phyloP scores from a whole-genome alignment of 257 asterid genomes.

The Solanum commersonii region DNA sequence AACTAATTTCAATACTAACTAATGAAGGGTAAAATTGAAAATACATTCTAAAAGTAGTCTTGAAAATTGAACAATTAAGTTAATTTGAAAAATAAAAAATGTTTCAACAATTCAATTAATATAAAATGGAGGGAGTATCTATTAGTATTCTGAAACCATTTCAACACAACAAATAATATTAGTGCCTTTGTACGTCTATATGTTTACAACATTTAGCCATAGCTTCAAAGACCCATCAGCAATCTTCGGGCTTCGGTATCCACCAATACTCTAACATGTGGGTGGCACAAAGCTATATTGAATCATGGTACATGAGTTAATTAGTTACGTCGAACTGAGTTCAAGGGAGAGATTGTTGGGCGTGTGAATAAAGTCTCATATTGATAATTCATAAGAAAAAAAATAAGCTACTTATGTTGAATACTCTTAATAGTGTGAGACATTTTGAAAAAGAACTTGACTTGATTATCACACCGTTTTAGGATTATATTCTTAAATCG shows the following conservation, averaged over 20 bases:
- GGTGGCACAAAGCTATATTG: not conserved
- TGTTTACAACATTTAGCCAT: not conserved
- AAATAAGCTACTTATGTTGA: no score
- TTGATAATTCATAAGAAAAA: not conserved
- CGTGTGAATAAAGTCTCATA: not conserved
- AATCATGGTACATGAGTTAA: not conserved
- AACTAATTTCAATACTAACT: no score
- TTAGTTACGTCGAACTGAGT: not conserved
- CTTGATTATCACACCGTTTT: not conserved
- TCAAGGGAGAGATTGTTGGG: not conserved
- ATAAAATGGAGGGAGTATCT: no score
- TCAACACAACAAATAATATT: not conserved
- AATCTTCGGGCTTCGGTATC: not conserved
- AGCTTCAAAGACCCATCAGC: not conserved
- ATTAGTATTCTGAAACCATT: not conserved
- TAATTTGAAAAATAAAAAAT: no score
- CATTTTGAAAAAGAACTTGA: rapidly evolving
- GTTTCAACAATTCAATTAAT: no score
- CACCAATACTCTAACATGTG: no score
- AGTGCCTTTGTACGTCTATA: not conserved
- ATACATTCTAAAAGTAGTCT: no score
- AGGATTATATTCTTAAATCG: no score
- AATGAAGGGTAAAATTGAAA: no score
- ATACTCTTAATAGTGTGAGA: no score
- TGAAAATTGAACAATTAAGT: no score